Percentiles rank a stretch among this genome's conserved stretches.
phyloP scores from a whole-genome alignment of 2,329 filamentous ascomycete species.

The Elsinoe ampelina region DNA sequence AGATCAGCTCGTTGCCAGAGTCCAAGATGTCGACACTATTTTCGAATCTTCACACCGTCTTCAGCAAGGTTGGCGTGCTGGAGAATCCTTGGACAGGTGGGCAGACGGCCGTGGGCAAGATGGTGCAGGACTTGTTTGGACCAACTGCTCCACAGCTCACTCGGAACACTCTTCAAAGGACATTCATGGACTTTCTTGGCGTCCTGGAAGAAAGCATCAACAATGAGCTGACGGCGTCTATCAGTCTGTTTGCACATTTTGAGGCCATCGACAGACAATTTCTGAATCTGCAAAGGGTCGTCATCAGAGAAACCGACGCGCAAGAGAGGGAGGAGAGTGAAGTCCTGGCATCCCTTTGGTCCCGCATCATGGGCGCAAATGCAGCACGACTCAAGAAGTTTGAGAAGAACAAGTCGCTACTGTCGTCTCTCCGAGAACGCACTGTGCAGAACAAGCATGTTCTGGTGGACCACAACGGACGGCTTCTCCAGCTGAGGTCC shows the following conservation, averaged over 20 bases:
- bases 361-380: constrained; percentile 68
- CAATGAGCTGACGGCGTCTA: constrained; percentile 69
- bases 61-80: constrained; percentile 50
- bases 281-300: constrained; percentile 73
- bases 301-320: constrained; percentile 70
- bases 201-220: constrained; percentile 85
- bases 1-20: constrained; percentile 53
- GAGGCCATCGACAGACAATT: constrained; percentile 87
- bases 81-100: constrained; percentile 38
- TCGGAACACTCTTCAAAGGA: constrained; percentile 68
- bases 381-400: constrained; percentile 74
- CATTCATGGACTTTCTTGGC: constrained; percentile 77
- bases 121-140: constrained; percentile 68
- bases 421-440: constrained; percentile 68
- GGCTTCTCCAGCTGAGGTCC: constrained; percentile 72
- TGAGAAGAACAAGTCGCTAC: constrained; percentile 75
- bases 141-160: constrained; percentile 73
- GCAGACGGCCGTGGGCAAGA: constrained; percentile 58
- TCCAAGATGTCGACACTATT: constrained; percentile 63
- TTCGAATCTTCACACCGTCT: constrained; percentile 71
- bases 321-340: constrained; percentile 76
- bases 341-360: constrained; percentile 77
- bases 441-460: constrained; percentile 82
- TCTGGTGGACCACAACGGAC: constrained; percentile 76
- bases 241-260: constrained; percentile 78